Base-by-base conservation (phyloP, 345 rosid species). In the Mangifera indica region DNA sequence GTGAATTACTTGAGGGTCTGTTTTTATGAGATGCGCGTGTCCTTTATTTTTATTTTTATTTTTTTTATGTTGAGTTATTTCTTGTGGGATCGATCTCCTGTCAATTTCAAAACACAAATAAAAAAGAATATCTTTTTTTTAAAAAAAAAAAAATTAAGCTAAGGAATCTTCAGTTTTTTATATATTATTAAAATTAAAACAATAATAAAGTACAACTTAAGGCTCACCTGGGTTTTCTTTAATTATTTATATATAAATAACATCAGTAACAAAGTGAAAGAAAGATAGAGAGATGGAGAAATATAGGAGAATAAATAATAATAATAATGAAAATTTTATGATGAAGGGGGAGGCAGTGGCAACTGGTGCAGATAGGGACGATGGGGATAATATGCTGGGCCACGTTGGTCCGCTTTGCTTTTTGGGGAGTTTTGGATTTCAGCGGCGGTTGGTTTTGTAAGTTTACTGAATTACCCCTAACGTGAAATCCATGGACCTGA, bases 301-400 rank as follows among this genome's bases (percentile, higher is more conserved):
- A 69, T 2, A n/a, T 49, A n/a, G 32, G 2, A 20, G 1, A 46
- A 9, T 58, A n/a, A 17, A 1, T 3, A 20, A 29, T 5, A 9
- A 59, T 1, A 32, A 25, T 21, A 8, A 63, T 42, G 4, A 63
- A 24, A 66, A 66, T 53, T 63, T 77, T 72, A 80, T 64, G 60
- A 76, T 49, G 18, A 49, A 71, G 54, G 0, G 42, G 42, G 42
- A 37, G 55, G 68, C 56, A 34, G 67, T 15, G 69, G 76, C 78
- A 85, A 75, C 80, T 75, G 88, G 72, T 83, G 85, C 88, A 84
- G 90, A 89, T 82, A 76, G 82, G 75, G 90, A 86, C 90, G 85
- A 80, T 70, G 84, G 78, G 70, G 86, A 87, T 83, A 82, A 82
- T 75, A 76, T 74, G 74, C 48, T 67, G 78, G 83, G 59, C 70